Evolutionary conservation across 257 asterid genomes (phyloP), one percentile per base, ranked within the genome.

Genomic region (Nicotiana otophora): DNA sequence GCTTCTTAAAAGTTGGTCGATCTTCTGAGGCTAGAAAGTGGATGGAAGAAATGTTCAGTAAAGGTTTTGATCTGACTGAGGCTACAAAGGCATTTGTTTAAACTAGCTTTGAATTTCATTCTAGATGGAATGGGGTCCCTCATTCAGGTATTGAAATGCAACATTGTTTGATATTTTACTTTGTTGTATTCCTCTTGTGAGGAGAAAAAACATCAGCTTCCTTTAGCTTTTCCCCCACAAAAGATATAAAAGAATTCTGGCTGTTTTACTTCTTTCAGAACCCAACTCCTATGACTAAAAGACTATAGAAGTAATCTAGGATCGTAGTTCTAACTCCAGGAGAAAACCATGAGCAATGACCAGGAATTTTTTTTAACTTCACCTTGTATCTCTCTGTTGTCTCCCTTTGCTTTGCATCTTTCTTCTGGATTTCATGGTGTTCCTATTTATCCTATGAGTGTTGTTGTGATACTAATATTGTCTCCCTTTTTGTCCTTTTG

Each of bases 1-100:
- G 90, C 54, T 90, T 93, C 61, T 78, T 78, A 31, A 91, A 86
- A 91, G 83, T 54, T 55, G 97, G 98, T 53, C 87, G 86, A 81
- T 57, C 62, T 34, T 78, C 82, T 48, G 98, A 96, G 83, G 99
- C 99, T 80, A 87, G 82, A 83, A 76, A 30, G 84, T 88, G 91
- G 91, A 81, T 81, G 87, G 83, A 87, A 20, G 91, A 92, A 89
- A 92, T 96, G 98, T 30, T 54, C 33, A 63, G 58, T 42, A 85
- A 85, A 85, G 95, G 97, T 55, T 92, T 84, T 62, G 86, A 83
- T 79, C 84, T 85, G 60, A 77, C 89, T 3, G 92, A 91, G 86
- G 53, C 16, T 61, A 88, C 93, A 54, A 79, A 60, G 70, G 48
- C 23, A 16, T 30, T 85, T 14, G n/a, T 78, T 54, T 83, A 81